A percentile compares a stretch with the other conserved stretches of the same genome.
phyloP scores from a whole-genome alignment of 768 basidiomycete genomes.

The Amanita pseudoporphyria region DNA sequence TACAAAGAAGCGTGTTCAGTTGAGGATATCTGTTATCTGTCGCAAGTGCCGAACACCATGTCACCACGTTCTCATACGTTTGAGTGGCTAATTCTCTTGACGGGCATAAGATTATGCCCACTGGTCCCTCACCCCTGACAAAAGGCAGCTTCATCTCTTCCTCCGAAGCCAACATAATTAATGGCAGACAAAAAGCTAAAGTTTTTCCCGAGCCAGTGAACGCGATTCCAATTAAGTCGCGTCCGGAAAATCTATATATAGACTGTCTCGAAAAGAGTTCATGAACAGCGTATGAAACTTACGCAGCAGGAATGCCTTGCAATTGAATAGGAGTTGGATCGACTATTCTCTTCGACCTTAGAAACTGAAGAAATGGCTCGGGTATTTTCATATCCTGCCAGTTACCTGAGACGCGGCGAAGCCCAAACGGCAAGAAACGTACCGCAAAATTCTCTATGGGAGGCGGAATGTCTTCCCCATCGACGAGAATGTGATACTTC shows the following conservation, averaged over 20 bases:
- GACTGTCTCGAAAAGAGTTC: conserved; percentile 6
- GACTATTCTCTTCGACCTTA: conserved; percentile 78
- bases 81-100: conserved; percentile 95
- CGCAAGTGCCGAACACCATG: conserved; percentile 78
- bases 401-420: background rate
- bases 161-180: conserved; percentile 94
- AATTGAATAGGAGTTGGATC: conserved; percentile 93
- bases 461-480: conserved; percentile 88
- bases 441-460: conserved; percentile 87
- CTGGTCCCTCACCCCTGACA: conserved; percentile 88
- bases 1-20: conserved; percentile 84
- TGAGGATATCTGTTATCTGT: conserved; percentile 76
- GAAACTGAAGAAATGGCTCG: conserved; percentile 66
- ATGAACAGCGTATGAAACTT: conserved; percentile 20
- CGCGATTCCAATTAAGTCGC: conserved; percentile 98
- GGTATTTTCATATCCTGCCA: conserved; percentile 98
- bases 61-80: conserved; percentile 89
- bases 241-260: conserved; percentile 71
- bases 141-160: conserved; percentile 89
- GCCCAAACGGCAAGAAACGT: conserved; percentile 13
- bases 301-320: conserved; percentile 96
- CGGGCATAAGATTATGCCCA: conserved; percentile 94
- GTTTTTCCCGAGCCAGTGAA: conserved; percentile 99
- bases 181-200: conserved; percentile 93
- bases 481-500: conserved; percentile 90